Conservation (phyloP, 495 filamentous ascomycete genomes). For the Niebla homalea region DNA sequence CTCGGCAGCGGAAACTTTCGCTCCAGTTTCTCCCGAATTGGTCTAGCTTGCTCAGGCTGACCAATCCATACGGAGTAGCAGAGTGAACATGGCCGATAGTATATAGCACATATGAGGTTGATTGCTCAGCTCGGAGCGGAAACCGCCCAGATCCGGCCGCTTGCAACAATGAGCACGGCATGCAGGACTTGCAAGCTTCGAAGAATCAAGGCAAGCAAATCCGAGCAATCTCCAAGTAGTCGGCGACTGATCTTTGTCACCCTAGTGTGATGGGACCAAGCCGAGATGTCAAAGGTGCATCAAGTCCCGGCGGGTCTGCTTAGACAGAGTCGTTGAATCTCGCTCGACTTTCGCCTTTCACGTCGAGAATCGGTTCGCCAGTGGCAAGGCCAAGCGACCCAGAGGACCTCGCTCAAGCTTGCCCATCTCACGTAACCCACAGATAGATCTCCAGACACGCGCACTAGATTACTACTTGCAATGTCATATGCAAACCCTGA, state of each 20-base stretch:
- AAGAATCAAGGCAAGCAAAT: conserved; percentile 17
- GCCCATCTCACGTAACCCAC: conserved; percentile 5
- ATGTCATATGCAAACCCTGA: conserved; percentile 8
- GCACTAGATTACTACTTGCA: conserved; percentile 17
- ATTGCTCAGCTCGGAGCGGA: no score
- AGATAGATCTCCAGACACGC: conserved; percentile 12
- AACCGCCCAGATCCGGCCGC: no score
- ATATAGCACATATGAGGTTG: no score
- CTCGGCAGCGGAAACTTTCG: no score
- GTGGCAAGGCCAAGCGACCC: conserved; percentile 19
- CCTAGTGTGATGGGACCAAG: conserved; percentile 17
- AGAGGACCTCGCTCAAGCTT: conserved; percentile 21
- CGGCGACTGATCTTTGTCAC: background rate
- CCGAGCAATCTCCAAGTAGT: no score
- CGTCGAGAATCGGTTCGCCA: conserved; percentile 20
- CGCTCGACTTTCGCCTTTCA: conserved; percentile 13
- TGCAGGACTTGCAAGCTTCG: conserved; percentile 16
- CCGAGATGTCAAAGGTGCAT: conserved; percentile 18
- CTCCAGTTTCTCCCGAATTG: no score
- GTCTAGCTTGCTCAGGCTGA: no score
- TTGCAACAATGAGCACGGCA: background rate
- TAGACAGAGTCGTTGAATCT: background rate
- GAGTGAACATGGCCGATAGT: no score
- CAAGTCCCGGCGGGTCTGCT: conserved; percentile 15
- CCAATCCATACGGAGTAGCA: no score